These are phyloP conservation scores for Aspergillus wentii DNA, from an alignment of 495 filamentous ascomycete genomes.

Conservation along the genomic window DNA sequence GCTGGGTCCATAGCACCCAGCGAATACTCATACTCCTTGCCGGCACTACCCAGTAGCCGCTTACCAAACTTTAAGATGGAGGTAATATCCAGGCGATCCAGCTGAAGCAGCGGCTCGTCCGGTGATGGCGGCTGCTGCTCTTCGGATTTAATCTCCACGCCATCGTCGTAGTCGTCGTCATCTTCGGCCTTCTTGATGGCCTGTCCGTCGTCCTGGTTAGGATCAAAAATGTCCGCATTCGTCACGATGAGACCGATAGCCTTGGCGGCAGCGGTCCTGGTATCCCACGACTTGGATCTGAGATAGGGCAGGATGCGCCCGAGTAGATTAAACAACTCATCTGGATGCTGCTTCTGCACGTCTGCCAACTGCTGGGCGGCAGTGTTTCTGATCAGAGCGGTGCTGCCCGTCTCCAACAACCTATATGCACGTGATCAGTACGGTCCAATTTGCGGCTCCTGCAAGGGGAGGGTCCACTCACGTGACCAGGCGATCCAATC, in stretches of 20 bases:
- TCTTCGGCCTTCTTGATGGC: constrained; percentile 50
- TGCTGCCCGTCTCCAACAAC: constrained; percentile 93
- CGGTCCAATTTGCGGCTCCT: neutral
- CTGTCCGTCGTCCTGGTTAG: constrained; percentile 63
- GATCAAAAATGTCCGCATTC: constrained; percentile 83
- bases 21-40: constrained; percentile 76
- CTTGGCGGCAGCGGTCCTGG: constrained; percentile 82
- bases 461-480: constrained; percentile 48
- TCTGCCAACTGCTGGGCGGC: constrained; percentile 94
- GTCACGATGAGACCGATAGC: constrained; percentile 89
- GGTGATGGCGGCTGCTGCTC: constrained; percentile 19
- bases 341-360: constrained; percentile 94
- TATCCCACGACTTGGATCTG: constrained; percentile 92
- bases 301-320: constrained; percentile 92
- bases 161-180: constrained; percentile 43
- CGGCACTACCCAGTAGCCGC: constrained; percentile 73
- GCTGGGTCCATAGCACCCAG: constrained; percentile 78
- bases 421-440: constrained; percentile 45
- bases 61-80: constrained; percentile 77
- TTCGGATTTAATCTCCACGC: constrained; percentile 45
- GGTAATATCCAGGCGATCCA: constrained; percentile 72
- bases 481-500: constrained; percentile 91
- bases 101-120: constrained; percentile 57
- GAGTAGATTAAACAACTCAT: constrained; percentile 95
- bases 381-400: constrained; percentile 88